These are phyloP conservation scores for Cochlearia excelsa DNA, from an alignment of 345 rosid genomes.

Conservation along the genomic window DNA sequence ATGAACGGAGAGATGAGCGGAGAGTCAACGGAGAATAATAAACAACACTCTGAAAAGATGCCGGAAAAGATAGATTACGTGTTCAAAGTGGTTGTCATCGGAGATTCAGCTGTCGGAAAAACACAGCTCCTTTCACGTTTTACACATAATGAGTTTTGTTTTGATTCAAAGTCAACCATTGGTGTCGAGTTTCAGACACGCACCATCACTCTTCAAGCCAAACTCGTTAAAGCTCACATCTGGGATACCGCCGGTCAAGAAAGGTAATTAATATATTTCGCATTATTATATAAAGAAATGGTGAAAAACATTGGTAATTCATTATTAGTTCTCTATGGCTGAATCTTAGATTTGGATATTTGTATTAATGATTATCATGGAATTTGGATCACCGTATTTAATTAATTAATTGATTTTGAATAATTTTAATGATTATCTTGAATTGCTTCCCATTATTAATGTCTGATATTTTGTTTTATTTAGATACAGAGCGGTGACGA, in stretches of 20 bases:
- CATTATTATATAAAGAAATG: too few relatives aligned
- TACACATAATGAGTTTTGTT: conserved; percentile 62
- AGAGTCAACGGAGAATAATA: conserved; percentile 33
- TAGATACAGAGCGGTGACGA: conserved; percentile 81
- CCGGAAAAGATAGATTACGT: conserved; percentile 68
- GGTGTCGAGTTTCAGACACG: conserved; percentile 87
- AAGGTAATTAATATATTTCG: conserved; percentile 40
- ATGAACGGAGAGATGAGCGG: conserved; percentile 77
- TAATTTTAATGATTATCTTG: background rate
- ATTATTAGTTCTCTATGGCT: too few relatives aligned
- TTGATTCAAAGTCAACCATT: conserved; percentile 78
- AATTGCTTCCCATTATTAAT: background rate
- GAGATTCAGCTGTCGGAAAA: conserved; percentile 84
- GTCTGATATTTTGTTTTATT: background rate
- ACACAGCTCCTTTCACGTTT: conserved; percentile 74
- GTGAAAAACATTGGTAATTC: too few relatives aligned
- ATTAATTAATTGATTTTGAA: background rate
- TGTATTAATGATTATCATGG: too few relatives aligned
- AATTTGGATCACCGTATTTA: background rate
- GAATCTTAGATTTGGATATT: background rate
- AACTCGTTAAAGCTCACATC: conserved; percentile 87
- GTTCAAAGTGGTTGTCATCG: conserved; percentile 76
- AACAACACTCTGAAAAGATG: conserved; percentile 8
- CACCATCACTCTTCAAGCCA: conserved; percentile 53
- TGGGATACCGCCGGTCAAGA: conserved; percentile 98